phyloP scores from a whole-genome alignment of 106 monocot species.

The Dioscorea alata region DNA sequence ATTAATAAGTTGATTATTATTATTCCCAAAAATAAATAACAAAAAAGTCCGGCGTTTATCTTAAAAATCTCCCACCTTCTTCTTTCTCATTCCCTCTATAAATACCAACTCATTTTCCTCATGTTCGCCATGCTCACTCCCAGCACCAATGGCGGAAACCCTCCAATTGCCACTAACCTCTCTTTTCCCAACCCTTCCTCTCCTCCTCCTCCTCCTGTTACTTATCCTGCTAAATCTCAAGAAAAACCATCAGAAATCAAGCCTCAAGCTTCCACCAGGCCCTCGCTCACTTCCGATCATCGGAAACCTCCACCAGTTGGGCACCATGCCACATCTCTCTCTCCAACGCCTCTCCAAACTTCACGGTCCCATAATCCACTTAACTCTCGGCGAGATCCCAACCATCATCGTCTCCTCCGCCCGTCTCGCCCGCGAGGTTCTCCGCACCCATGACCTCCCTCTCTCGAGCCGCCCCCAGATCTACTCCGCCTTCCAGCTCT shows the following conservation, averaged over 20 bases:
- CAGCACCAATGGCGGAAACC: too few relatives aligned
- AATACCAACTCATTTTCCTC: too few relatives aligned
- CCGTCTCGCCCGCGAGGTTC: conserved; percentile 5
- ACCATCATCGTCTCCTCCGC: conserved; percentile 17
- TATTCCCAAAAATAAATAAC: too few relatives aligned
- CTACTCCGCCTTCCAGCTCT: background rate
- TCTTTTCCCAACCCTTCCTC: too few relatives aligned
- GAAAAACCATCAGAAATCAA: background rate
- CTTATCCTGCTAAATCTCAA: too few relatives aligned
- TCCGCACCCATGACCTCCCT: conserved; percentile 14
- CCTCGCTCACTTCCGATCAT: conserved; percentile 14
- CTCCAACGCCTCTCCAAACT: conserved; percentile 5
- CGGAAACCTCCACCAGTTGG: conserved; percentile 18
- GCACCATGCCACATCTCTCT: background rate
- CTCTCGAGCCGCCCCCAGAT: conserved; percentile 11
- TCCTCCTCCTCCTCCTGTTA: too few relatives aligned
- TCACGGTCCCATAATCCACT: conserved; percentile 16
- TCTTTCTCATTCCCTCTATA: too few relatives aligned
- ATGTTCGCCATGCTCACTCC: too few relatives aligned
- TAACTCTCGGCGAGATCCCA: conserved; percentile 11
- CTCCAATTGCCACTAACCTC: too few relatives aligned
- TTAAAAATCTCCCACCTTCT: too few relatives aligned
- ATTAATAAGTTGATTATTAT: too few relatives aligned
- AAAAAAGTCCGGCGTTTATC: too few relatives aligned
- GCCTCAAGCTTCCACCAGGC: conserved; percentile 7